phyloP scores from a whole-genome alignment of 495 filamentous ascomycete genomes.

The Penicillium robsamsonii region DNA sequence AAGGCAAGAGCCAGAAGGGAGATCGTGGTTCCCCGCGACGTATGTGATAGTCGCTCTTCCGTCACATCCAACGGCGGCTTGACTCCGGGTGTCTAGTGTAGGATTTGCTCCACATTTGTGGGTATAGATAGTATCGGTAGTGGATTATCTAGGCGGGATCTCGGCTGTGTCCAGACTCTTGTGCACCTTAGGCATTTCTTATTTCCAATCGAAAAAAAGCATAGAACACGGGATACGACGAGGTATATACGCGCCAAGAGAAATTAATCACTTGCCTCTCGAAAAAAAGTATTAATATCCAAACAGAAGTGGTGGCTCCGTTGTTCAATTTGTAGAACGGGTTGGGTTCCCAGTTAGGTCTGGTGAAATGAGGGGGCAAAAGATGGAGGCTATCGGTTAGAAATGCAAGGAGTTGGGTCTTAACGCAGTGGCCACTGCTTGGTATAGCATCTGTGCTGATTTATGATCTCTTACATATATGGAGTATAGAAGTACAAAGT shows the following conservation, averaged over 20 bases:
- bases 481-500: no score
- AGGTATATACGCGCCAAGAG: not conserved
- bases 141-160: not conserved
- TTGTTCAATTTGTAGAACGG: not conserved
- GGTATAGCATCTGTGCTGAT: not conserved
- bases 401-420: not conserved
- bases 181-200: not conserved
- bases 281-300: not conserved
- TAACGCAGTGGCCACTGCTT: not conserved
- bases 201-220: not conserved
- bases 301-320: not conserved
- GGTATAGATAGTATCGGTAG: no score
- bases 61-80: slow-evolving; percentile 6
- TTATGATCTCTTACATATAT: not conserved
- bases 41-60: not conserved
- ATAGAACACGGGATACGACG: not conserved
- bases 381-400: not conserved
- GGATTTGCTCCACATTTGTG: not conserved
- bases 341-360: not conserved
- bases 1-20: not conserved
- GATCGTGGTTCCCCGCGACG: not conserved
- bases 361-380: not conserved
- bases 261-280: not conserved
- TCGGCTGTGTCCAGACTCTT: not conserved
- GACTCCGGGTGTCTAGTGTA: not conserved